Evolutionary conservation across 108 stramenopile genomes (phyloP).

Genomic region (Poteriospumella lacustris): DNA sequence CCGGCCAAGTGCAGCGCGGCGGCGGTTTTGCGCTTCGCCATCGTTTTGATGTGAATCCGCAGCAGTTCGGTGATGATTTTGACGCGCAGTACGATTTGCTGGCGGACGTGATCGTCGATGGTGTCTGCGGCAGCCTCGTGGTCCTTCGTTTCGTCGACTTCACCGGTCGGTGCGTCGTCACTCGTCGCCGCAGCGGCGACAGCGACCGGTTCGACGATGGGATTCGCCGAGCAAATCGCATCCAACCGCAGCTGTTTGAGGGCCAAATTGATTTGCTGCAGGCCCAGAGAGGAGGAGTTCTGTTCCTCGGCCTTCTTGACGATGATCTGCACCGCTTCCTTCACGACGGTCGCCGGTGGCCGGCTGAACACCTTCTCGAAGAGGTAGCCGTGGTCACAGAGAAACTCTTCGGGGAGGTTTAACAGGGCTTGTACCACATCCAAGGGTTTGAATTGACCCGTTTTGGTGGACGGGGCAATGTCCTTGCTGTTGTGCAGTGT

Average conservation of each 20-base stretch:
- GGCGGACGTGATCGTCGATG: too few species aligned
- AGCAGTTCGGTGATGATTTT: too few species aligned
- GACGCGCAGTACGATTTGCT: too few species aligned
- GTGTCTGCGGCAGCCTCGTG: too few species aligned
- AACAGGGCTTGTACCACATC: background rate
- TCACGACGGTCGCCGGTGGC: background rate
- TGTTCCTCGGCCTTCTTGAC: background rate
- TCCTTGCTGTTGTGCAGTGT: background rate
- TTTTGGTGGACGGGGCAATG: background rate
- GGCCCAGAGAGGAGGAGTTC: background rate
- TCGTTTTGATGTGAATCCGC: too few species aligned
- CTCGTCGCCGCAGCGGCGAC: too few species aligned
- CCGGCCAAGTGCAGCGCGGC: too few species aligned
- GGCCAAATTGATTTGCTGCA: conserved; percentile 28
- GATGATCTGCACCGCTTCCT: conserved; percentile 19
- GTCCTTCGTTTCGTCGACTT: too few species aligned
- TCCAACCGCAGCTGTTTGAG: conserved; percentile 14
- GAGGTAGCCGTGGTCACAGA: conserved; percentile 20
- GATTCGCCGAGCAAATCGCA: background rate
- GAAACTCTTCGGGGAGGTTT: background rate
- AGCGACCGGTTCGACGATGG: too few species aligned
- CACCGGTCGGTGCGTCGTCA: too few species aligned
- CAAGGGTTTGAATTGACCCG: background rate
- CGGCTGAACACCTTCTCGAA: background rate
- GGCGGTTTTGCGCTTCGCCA: too few species aligned